Evolutionary conservation across 192 early-diverging fungal genomes (phyloP), one percentile per base, ranked within the genome.

Genomic region (Gryganskiella cystojenkinii): DNA sequence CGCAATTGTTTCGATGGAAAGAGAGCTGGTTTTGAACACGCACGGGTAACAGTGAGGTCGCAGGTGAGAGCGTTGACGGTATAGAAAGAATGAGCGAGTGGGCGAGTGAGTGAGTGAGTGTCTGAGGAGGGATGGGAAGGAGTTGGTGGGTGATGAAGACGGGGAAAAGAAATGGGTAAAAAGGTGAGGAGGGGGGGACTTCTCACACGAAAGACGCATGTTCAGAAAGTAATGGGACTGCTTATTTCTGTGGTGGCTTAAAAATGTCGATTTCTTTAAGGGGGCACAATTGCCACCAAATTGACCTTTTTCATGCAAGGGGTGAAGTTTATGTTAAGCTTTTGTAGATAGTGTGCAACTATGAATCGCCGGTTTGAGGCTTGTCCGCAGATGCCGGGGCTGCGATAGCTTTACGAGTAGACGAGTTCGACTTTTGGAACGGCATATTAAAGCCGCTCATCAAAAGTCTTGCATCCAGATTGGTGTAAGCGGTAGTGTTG

Each of bases 401-500:
- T 8, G 61, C 15, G 14, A 25, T n/a, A 0, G 37, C 71, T 30
- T 60, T 73, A 13, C 56, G 56, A 10, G 44, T 37, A 47, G 49
- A 35, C 11, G 33, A 37, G 25, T 45, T 61, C 14, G 65, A 57
- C 43, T 61, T 64, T 60, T 83, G 80, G 87, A 99, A 91, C 22
- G 98, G 96, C 74, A 99, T 83, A 49, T 92, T 90, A 63, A 98
- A 93, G 22, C 94, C 96, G 79, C 90, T 92, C 60, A 99, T 86
- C 60, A 97, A 84, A 47, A 95, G 70, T 22, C 92, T 89, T 5
- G 92, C 92, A 35, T 93, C 90, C 34, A 87, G 71, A 70, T 96
- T 94, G 43, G 84, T 91, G 67, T 82, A 82, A 3, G 91, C 95
- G 2, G 94, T 93, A 5, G 96, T 97, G 50, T 90, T 85, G 66